phyloP scores from a whole-genome alignment of 2,329 filamentous ascomycete genomes.

The Fusarium heterosporum region DNA sequence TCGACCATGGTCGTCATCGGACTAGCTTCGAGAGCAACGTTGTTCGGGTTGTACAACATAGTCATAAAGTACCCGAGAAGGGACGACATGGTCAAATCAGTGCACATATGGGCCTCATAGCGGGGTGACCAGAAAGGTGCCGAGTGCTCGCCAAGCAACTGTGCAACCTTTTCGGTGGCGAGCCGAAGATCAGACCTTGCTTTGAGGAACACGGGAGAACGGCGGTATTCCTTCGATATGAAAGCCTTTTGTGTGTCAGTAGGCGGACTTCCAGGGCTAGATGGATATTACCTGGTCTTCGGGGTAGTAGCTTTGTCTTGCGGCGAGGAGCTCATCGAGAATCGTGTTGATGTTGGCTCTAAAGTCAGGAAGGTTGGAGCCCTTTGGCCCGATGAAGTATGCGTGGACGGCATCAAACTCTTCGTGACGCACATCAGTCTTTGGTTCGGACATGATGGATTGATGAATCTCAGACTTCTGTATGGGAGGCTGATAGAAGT shows the following conservation, averaged over 20 bases:
- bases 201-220: constrained; percentile 51
- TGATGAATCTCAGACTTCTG: too few relatives aligned
- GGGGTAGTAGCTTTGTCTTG: constrained; percentile 52
- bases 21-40: constrained; percentile 59
- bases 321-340: constrained; percentile 51
- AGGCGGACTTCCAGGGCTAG: fast-evolving
- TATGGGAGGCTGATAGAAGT: too few relatives aligned
- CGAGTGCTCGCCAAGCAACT: constrained; percentile 56
- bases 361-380: constrained; percentile 56
- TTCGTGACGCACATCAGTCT: constrained; percentile 8
- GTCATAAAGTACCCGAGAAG: constrained; percentile 61
- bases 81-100: constrained; percentile 57
- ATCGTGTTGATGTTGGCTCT: constrained; percentile 55
- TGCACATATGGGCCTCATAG: constrained; percentile 61
- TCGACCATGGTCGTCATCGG: constrained; percentile 59
- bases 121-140: constrained; percentile 61
- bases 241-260: constrained; percentile 41
- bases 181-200: constrained; percentile 51
- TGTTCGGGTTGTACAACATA: constrained; percentile 64
- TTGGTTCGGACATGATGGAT: constrained; percentile 12
- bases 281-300: constrained; percentile 49
- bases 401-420: constrained; percentile 48
- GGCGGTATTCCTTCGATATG: constrained; percentile 52
- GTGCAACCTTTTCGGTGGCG: constrained; percentile 52
- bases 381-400: constrained; percentile 58